These are phyloP conservation scores for Aspergillus arachidicola DNA, from an alignment of 2,329 filamentous ascomycete genomes.

Conservation along the genomic window DNA sequence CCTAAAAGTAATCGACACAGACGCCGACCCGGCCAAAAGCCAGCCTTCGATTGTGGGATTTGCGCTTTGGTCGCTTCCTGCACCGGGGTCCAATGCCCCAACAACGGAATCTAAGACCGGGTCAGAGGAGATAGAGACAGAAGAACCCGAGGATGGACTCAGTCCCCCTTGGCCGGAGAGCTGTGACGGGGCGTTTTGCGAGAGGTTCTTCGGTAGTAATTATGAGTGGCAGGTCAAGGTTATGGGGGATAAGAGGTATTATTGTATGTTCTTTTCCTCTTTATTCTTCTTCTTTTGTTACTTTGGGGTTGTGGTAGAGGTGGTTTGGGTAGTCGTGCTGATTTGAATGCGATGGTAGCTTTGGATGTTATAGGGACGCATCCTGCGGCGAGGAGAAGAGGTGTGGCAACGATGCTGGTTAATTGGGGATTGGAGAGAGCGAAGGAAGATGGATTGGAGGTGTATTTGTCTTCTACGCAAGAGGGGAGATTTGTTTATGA, in stretches of 20 bases:
- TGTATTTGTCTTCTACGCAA: constrained; percentile 40
- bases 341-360: constrained; percentile 16
- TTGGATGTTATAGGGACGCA: constrained; percentile 29
- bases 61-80: constrained; percentile 27
- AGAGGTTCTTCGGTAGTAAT: constrained; percentile 25
- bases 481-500: constrained; percentile 41
- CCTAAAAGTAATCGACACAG: constrained; percentile 21
- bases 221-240: constrained; percentile 13
- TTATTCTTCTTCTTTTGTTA: not conserved
- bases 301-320: not conserved
- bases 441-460: constrained; percentile 34
- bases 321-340: not conserved
- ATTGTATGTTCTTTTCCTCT: constrained; percentile 23
- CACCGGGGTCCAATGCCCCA: not conserved
- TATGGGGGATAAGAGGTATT: constrained; percentile 27
- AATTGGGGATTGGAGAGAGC: constrained; percentile 42
- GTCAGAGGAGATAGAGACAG: not conserved
- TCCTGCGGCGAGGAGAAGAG: constrained; percentile 25
- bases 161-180: constrained; percentile 17
- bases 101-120: no score
- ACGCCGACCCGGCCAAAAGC: not conserved
- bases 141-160: not conserved
- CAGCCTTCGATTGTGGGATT: constrained; percentile 21
- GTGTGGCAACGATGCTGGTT: constrained; percentile 33
- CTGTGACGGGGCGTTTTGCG: constrained; percentile 23